Evolutionary conservation across 148 eudicot species (phyloP).

Genomic region (Silene conica): DNA sequence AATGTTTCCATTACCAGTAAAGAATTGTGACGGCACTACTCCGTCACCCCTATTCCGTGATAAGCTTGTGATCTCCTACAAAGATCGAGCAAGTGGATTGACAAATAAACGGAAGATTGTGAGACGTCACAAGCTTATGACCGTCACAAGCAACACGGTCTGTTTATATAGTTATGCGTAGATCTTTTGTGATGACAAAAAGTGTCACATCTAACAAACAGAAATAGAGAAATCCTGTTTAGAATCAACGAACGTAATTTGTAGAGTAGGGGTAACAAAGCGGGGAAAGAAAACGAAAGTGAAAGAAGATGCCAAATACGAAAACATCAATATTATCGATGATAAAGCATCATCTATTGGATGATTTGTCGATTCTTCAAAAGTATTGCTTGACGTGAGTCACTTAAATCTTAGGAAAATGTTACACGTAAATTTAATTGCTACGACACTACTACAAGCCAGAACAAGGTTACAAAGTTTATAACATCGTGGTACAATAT

Average conservation of each 20-base stretch:
- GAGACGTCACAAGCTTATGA: no score
- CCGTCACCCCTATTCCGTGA: no score
- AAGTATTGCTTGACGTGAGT: neutral
- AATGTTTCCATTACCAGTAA: no score
- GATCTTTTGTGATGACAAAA: no score
- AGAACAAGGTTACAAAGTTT: neutral
- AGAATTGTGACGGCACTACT: no score
- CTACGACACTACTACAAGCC: neutral
- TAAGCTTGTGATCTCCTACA: no score
- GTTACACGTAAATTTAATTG: neutral
- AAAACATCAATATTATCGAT: conserved; percentile 13
- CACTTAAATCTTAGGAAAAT: neutral
- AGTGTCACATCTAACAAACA: no score
- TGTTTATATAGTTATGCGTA: no score
- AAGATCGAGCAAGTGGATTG: no score
- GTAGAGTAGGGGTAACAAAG: neutral
- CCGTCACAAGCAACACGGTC: no score
- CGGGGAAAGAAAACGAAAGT: neutral
- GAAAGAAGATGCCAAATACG: neutral
- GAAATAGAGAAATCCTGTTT: neutral
- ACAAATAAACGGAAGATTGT: no score
- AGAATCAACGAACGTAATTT: neutral
- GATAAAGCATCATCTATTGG: neutral
- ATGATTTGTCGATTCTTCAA: neutral
- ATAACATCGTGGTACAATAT: no score